Evolutionary conservation across 176 grass and related monocot genomes (phyloP), one percentile per base, ranked within the genome.

Genomic region (Carex parvula): DNA sequence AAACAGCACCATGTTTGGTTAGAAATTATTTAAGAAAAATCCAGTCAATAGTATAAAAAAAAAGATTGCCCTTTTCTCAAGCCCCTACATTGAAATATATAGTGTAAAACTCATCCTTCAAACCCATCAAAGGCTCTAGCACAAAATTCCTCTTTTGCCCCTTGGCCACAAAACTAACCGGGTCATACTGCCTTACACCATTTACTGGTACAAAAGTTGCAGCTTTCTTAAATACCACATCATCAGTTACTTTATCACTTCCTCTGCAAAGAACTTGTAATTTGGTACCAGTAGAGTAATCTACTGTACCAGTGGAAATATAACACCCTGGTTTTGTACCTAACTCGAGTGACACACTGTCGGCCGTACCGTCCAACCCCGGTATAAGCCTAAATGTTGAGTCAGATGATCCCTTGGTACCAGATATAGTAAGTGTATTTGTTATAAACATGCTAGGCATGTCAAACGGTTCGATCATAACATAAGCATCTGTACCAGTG

Each of bases 51-150:
- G n/a, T 20, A 44, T 71, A 18, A n/a, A 41, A 44, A 44, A 7
- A 6, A 68, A 32, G 0, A 2, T 12, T 6, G 10, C 2, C 46
- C 12, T 17, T 8, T 52, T 66, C 3, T 94, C 81, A 94, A 6
- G 86, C 70, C 26, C 78, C 83, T n/a, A 95, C 70, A 84, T 99
- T 92, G 88, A 99, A 99, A 83, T 94, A 95, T 42, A 95, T 35
- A 18, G 91, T 94, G 68, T 99, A 99, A 66, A 89, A 92, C 32
- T 99, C 96, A 52, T 99, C 96, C 44, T 75, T 88, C 91, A 99
- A 33, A 65, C 93, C 91, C 82, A 95, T 79, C 85, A 95, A 71
- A 46, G 93, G 96, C 83, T 99, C 89, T 39, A 99, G 81, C 74
- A 95, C 64, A 70, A 99, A 99, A 82, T 57, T 79, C 85, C 88